A percentile compares a stretch with the other conserved stretches of the same genome.
Conservation (phyloP, 768 basidiomycete species). For the Trametes villosa region DNA sequence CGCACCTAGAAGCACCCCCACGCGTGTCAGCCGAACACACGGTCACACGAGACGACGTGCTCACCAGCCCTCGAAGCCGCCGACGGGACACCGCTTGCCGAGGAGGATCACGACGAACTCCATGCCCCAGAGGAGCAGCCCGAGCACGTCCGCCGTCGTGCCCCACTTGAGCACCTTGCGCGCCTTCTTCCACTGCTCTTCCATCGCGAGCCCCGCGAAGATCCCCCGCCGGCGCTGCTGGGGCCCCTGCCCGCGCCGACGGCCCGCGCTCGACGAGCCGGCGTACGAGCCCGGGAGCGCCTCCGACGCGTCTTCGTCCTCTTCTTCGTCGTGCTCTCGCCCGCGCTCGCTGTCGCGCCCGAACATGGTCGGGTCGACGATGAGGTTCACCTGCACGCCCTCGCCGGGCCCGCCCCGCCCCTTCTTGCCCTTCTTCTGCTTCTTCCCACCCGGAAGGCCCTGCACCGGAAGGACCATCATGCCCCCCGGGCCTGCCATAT, state of each 20-base stretch:
- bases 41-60: slow-evolving; percentile 27
- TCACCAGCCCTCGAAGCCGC: slow-evolving; percentile 66
- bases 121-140: slow-evolving; percentile 57
- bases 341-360: slow-evolving; percentile 31
- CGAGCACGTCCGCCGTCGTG: slow-evolving; percentile 51
- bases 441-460: slow-evolving; percentile 49
- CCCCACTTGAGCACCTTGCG: slow-evolving; percentile 57
- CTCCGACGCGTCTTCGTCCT: slow-evolving; percentile 42
- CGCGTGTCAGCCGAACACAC: slow-evolving; percentile 3
- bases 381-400: slow-evolving; percentile 73
- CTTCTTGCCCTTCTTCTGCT: slow-evolving; percentile 47
- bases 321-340: slow-evolving; percentile 44
- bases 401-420: slow-evolving; percentile 35
- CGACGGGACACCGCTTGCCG: slow-evolving; percentile 67
- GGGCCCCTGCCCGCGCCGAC: slow-evolving; percentile 41
- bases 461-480: slow-evolving; percentile 71
- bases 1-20: slow-evolving; percentile 54
- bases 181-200: slow-evolving; percentile 63
- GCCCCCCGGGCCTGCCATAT: slow-evolving; percentile 36
- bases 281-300: slow-evolving; percentile 35
- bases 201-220: slow-evolving; percentile 64
- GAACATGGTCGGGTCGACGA: slow-evolving; percentile 69
- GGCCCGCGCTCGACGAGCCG: slow-evolving; percentile 23
- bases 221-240: slow-evolving; percentile 50
- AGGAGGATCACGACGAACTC: slow-evolving; percentile 63